These are phyloP conservation scores for Gryganskiella cystojenkinii DNA, from an alignment of 192 early-diverging fungal genomes.

Conservation along the genomic window DNA sequence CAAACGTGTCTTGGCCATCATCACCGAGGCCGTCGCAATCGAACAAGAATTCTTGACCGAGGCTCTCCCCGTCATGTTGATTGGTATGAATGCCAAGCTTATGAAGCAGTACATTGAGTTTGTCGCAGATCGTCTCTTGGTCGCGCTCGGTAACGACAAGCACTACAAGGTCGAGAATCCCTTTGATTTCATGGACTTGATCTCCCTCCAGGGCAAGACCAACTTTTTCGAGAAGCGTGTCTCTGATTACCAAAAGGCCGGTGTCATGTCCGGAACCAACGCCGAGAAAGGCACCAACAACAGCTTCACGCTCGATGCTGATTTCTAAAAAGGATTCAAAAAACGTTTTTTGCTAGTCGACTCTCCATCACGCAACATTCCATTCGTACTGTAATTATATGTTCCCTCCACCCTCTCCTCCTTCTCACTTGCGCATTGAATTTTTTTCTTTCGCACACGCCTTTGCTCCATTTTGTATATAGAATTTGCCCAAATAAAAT, in stretches of 20 bases:
- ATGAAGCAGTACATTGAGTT: slow-evolving; percentile 99
- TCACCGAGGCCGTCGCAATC: slow-evolving; percentile 87
- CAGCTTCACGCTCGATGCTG: slow-evolving; percentile 80
- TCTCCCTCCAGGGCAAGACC: slow-evolving; percentile 96
- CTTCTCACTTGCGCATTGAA: too few relatives aligned
- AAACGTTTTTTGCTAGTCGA: too few relatives aligned
- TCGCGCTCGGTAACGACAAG: slow-evolving; percentile 88
- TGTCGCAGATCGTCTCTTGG: slow-evolving; percentile 92
- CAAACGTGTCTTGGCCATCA: slow-evolving; percentile 73
- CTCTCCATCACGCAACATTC: too few relatives aligned
- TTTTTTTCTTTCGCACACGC: too few relatives aligned
- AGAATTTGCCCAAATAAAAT: too few relatives aligned
- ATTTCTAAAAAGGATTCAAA: slow-evolving; percentile 71
- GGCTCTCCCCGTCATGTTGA: slow-evolving; percentile 87
- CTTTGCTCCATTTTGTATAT: too few relatives aligned
- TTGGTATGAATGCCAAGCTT: slow-evolving; percentile 93
- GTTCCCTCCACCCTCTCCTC: too few relatives aligned
- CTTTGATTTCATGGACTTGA: slow-evolving; percentile 99
- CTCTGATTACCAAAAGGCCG: slow-evolving; percentile 95
- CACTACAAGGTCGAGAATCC: slow-evolving; percentile 86
- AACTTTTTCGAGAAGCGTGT: slow-evolving; percentile 98
- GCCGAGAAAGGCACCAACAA: slow-evolving; percentile 69
- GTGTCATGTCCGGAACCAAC: slow-evolving; percentile 70
- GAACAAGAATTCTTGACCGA: slow-evolving; percentile 96
- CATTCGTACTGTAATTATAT: too few relatives aligned